Evolutionary conservation across 2,329 filamentous ascomycete genomes (phyloP).

Genomic region (Helotiales sp.): DNA sequence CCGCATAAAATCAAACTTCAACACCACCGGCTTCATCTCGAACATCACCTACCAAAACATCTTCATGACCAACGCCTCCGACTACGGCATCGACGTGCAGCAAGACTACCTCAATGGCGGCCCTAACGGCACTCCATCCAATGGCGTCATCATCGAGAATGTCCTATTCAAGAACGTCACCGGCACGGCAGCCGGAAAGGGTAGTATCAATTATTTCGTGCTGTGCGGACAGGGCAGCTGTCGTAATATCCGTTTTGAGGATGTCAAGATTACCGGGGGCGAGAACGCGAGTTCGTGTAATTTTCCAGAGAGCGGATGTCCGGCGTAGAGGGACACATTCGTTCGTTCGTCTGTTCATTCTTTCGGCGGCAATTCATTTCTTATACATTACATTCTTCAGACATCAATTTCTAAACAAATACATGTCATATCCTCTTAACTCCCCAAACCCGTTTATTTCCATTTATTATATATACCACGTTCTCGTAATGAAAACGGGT

Average conservation of each 20-base stretch:
- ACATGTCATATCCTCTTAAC: too few species aligned
- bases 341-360: too few species aligned
- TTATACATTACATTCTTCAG: too few species aligned
- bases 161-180: constrained; percentile 46
- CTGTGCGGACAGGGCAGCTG: constrained; percentile 49
- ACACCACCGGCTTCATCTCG: constrained; percentile 47
- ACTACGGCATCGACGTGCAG: constrained; percentile 57
- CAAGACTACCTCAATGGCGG: constrained; percentile 58
- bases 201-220: constrained; percentile 46
- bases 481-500: too few species aligned
- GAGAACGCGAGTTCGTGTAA: constrained; percentile 38
- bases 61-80: constrained; percentile 49
- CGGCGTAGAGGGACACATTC: constrained; percentile 26
- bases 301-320: constrained; percentile 40
- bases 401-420: too few species aligned
- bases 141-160: constrained; percentile 46
- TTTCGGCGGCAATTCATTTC: too few species aligned
- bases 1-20: constrained; percentile 48
- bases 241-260: constrained; percentile 45
- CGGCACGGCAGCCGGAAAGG: constrained; percentile 40
- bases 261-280: constrained; percentile 46
- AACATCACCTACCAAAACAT: constrained; percentile 55
- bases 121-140: constrained; percentile 46
- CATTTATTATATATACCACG: too few species aligned
- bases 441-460: too few species aligned